Conservation (phyloP, 202 grass and related monocot genomes). For the Musa balbisiana region DNA sequence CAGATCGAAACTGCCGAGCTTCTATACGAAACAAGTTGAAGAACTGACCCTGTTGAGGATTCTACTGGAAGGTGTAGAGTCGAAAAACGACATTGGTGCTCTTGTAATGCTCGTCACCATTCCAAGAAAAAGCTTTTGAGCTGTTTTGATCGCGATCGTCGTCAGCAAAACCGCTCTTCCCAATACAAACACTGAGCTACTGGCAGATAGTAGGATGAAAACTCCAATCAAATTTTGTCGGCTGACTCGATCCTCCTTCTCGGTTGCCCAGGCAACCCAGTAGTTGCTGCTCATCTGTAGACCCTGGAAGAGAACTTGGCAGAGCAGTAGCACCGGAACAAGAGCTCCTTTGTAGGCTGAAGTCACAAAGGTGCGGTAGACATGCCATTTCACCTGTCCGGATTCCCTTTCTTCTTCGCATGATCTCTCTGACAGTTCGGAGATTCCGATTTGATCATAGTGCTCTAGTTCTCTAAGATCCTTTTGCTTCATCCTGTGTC, state of each 20-base stretch:
- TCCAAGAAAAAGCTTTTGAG: not conserved
- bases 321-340: not conserved
- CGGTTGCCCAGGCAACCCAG: slow-evolving; percentile 5
- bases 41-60: slow-evolving; percentile 9
- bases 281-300: slow-evolving; percentile 1
- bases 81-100: slow-evolving; percentile 15
- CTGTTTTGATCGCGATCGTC: not conserved
- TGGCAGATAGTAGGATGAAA: not conserved
- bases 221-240: not conserved
- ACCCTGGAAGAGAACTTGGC: not conserved
- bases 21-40: not conserved
- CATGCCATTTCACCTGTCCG: not conserved
- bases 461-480: too few species aligned
- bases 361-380: slow-evolving; percentile 1
- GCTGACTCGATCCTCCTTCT: not conserved
- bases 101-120: not conserved
- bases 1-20: not conserved
- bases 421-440: too few species aligned
- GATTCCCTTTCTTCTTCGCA: slow-evolving; percentile 3
- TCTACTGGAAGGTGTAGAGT: not conserved
- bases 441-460: too few species aligned
- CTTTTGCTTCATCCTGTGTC: too few species aligned
- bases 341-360: not conserved
- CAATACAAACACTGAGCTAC: slow-evolving; percentile 1
- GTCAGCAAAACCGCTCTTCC: not conserved